Base-by-base conservation (phyloP, 108 stramenopile genomes). In the Stephanodiscus minutulus region DNA sequence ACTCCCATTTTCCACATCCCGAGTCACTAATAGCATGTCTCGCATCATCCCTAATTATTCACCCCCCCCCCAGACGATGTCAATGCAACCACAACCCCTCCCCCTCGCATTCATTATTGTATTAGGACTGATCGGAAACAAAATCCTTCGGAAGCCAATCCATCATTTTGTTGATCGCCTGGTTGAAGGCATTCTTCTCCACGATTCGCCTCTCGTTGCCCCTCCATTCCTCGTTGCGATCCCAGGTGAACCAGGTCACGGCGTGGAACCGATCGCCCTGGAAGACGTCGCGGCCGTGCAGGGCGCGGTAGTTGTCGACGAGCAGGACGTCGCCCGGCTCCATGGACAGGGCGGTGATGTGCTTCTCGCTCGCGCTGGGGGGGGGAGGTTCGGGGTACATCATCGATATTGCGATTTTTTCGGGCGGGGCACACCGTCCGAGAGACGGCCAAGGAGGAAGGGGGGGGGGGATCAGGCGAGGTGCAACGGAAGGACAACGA, bases 71-170 rank as follows among this genome's bases (percentile, higher is more conserved):
- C 35, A 36, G 35, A 6, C 3, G 7, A 36, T 36, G 35, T 36
- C 35, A 7, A 36, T 7, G 35, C 7, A 7, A n/a, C n/a, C 35
- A 36, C 3, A 6, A 36, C 35, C 3, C 35, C 3, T 3, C 35
- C 35, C 3, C 5, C 35, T 36, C 35, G 7, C 7, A 36, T 36
- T 7, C 5, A 36, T 6, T 7, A 36, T 36, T 6, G 7, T 11
- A 39, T 81, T 84, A 88, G 36, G 74, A 87, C 61, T 92, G 91
- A 62, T 90, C 74, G 17, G 92, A 90, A 63, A 91, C 91, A 74
- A 96, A 96, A 67, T 96, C 94, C 83, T 96, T 96, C 35, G 94
- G 94, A 28, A 96, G 73, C 88, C 88, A 93, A 68, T 96, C 94
- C 91, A 96, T 91, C 90, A 92, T 92, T 48, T 80, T 31, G 64